These are phyloP conservation scores for Colletotrichum horii DNA, from an alignment of 2,329 filamentous ascomycete genomes.

Conservation along the genomic window DNA sequence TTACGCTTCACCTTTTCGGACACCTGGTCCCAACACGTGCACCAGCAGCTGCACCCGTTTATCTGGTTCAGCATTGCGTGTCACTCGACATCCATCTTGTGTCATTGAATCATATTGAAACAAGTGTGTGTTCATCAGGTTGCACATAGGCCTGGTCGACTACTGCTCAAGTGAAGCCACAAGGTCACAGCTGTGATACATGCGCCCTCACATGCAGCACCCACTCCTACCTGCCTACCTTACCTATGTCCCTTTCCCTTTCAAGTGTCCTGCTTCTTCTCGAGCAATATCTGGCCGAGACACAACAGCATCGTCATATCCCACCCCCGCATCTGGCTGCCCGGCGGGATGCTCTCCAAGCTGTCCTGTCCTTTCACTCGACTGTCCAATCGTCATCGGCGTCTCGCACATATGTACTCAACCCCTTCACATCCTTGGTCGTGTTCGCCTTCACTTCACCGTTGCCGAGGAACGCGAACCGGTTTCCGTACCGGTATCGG, in stretches of 20 bases:
- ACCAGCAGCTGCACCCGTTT: too few species aligned
- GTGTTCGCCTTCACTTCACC: conserved; percentile 49
- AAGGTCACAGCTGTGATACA: not conserved
- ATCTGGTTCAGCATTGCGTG: too few species aligned
- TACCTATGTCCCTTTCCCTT: not conserved
- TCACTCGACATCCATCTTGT: not conserved
- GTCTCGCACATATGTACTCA: conserved; percentile 49
- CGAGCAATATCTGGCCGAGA: not conserved
- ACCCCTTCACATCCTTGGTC: conserved; percentile 40
- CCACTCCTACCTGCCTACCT: not conserved
- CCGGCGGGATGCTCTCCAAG: not conserved
- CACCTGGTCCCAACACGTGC: too few species aligned
- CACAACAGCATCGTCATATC: not conserved
- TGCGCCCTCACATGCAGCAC: not conserved
- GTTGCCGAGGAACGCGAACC: conserved; percentile 43
- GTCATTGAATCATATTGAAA: not conserved
- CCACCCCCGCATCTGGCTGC: not conserved
- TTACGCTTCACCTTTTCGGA: too few species aligned
- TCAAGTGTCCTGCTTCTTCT: not conserved
- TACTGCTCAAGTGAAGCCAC: not conserved
- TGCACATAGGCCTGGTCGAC: not conserved
- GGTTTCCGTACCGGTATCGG: conserved; percentile 37
- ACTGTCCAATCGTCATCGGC: conserved; percentile 49
- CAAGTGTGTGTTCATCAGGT: not conserved
- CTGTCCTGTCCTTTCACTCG: conserved; percentile 33